Evolutionary conservation across 164 flowering plant species (phyloP).

Genomic region (Euptelea pleiosperma): DNA sequence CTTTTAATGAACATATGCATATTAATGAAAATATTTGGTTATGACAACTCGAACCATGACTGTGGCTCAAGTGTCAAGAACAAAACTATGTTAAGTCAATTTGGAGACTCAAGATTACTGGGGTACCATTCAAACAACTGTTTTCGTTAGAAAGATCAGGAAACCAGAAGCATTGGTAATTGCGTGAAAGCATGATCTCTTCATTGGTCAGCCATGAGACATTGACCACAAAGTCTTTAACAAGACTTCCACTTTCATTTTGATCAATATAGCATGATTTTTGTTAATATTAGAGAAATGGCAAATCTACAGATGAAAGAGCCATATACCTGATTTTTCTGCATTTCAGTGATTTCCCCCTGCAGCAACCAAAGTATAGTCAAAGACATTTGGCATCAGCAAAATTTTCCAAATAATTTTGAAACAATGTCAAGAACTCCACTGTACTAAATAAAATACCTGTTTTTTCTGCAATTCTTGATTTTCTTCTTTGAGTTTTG

Average conservation of each 20-base stretch:
- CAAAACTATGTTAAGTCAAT: background rate
- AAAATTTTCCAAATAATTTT: background rate
- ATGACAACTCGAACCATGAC: no score
- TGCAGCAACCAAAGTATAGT: constrained; percentile 34
- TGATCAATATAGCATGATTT: no score
- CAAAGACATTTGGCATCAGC: constrained; percentile 6
- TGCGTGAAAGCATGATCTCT: background rate
- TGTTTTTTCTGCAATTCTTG: constrained; percentile 65
- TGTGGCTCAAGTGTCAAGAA: background rate
- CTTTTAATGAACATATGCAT: no score
- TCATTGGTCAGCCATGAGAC: background rate
- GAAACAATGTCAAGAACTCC: no score
- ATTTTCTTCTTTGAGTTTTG: constrained; percentile 82
- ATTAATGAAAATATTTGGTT: no score
- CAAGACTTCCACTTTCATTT: background rate
- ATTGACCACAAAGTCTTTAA: background rate
- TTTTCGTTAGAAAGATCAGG: background rate
- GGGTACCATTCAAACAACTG: no score
- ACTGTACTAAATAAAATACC: constrained; percentile 43
- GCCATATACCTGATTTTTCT: constrained; percentile 69
- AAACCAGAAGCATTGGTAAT: constrained; percentile 1
- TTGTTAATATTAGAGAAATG: background rate
- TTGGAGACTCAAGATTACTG: background rate
- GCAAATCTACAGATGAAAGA: background rate
- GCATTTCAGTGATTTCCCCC: constrained; percentile 63